Evolutionary conservation across 371 early-diverging fungal species (phyloP).

Genomic region (Rhizopus sp.): DNA sequence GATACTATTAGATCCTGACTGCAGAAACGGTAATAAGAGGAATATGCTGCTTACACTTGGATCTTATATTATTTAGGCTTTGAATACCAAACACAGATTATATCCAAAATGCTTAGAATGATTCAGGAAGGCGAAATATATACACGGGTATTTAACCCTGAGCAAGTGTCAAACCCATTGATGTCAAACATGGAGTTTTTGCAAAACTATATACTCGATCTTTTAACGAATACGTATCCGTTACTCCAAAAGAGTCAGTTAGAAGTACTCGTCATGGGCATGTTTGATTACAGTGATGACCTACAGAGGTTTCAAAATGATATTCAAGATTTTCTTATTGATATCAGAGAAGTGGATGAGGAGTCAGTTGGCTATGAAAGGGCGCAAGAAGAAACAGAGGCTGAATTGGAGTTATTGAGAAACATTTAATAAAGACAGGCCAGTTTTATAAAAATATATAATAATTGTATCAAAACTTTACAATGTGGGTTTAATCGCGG

Average conservation of each 20-base stretch:
- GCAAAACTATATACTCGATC: slow-evolving; percentile 71
- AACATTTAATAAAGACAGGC: slow-evolving; percentile 4
- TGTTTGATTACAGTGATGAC: slow-evolving; percentile 83
- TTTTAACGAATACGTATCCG: slow-evolving; percentile 83
- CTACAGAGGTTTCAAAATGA: slow-evolving; percentile 79
- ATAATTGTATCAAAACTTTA: background rate
- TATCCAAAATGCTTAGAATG: slow-evolving; percentile 83
- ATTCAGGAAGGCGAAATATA: slow-evolving; percentile 83
- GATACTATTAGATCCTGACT: slow-evolving; percentile 90
- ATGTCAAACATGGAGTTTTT: slow-evolving; percentile 81
- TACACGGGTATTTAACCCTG: slow-evolving; percentile 78
- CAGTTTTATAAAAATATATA: background rate
- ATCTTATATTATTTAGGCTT: slow-evolving; percentile 63
- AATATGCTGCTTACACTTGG: background rate
- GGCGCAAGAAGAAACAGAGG: slow-evolving; percentile 23
- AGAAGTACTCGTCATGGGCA: slow-evolving; percentile 78
- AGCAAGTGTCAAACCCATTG: slow-evolving; percentile 66
- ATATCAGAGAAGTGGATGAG: slow-evolving; percentile 34
- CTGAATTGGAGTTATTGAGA: slow-evolving; percentile 29
- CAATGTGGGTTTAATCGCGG: slow-evolving; percentile 1
- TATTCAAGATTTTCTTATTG: slow-evolving; percentile 92
- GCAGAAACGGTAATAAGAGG: slow-evolving; percentile 78
- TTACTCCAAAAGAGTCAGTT: slow-evolving; percentile 85
- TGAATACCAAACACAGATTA: slow-evolving; percentile 81
- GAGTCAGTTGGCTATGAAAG: slow-evolving; percentile 16